These are phyloP conservation scores for Aspergillus egyptiacus DNA, from an alignment of 495 filamentous ascomycete species.

Conservation along the genomic window DNA sequence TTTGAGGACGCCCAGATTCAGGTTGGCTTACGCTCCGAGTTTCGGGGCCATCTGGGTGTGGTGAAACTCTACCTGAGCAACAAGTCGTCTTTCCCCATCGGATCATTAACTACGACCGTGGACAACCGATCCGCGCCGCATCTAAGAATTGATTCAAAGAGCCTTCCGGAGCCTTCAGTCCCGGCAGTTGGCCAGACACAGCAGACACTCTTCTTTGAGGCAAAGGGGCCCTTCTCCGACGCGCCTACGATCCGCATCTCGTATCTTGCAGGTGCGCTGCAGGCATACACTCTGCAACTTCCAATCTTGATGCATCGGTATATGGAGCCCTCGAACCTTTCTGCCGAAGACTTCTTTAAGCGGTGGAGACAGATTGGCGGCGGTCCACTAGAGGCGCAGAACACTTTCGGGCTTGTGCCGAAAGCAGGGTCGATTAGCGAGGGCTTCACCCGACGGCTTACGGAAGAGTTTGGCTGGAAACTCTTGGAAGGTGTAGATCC, in stretches of 20 bases:
- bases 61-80: slow-evolving; percentile 94
- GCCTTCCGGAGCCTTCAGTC: slow-evolving; percentile 79
- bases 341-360: slow-evolving; percentile 93
- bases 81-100: slow-evolving; percentile 75
- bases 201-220: slow-evolving; percentile 90
- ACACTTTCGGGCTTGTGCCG: slow-evolving; percentile 62
- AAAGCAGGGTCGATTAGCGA: slow-evolving; percentile 47
- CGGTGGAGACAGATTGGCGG: slow-evolving; percentile 98
- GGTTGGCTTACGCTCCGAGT: slow-evolving; percentile 87
- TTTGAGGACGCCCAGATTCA: slow-evolving; percentile 95
- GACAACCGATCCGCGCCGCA: slow-evolving; percentile 69
- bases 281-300: slow-evolving; percentile 86
- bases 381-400: slow-evolving; percentile 75
- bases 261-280: slow-evolving; percentile 88
- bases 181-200: slow-evolving; percentile 71
- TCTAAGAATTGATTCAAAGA: slow-evolving; percentile 77
- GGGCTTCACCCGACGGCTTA: slow-evolving; percentile 56
- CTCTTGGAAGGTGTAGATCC: slow-evolving; percentile 80
- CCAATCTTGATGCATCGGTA: slow-evolving; percentile 89
- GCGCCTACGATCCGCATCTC: slow-evolving; percentile 89
- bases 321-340: slow-evolving; percentile 83
- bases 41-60: slow-evolving; percentile 87
- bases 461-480: slow-evolving; percentile 84
- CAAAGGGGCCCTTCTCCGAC: slow-evolving; percentile 72
- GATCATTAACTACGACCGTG: slow-evolving; percentile 88